A percentile compares a stretch with the other conserved stretches of the same genome.
Conservation (phyloP, 163 green algal genomes). For the Coccomyxa subellipsoidea region DNA sequence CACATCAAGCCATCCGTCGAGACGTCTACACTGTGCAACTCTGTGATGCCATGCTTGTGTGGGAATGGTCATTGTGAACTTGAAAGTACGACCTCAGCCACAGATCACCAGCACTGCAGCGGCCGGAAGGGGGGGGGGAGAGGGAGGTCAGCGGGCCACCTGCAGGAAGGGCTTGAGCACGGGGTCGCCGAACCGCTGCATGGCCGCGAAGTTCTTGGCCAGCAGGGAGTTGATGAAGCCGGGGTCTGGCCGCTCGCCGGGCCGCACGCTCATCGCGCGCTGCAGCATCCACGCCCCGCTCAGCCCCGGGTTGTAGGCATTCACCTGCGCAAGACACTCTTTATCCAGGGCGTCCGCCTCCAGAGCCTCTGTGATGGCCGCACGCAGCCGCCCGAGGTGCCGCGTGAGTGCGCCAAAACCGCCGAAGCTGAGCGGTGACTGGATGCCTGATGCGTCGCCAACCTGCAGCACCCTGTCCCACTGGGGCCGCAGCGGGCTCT, state of each 20-base stretch:
- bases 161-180: conserved; percentile 87
- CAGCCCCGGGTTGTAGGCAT: conserved; percentile 74
- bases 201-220: conserved; percentile 62
- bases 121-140: too few relatives aligned
- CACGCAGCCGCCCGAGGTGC: conserved; percentile 70
- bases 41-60: background rate
- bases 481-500: conserved; percentile 55
- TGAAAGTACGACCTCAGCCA: too few relatives aligned
- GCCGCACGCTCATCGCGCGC: conserved; percentile 66
- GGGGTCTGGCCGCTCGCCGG: conserved; percentile 13
- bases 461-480: conserved; percentile 70
- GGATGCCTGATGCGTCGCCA: conserved; percentile 66
- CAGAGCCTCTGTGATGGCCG: conserved; percentile 64
- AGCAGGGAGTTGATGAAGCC: conserved; percentile 63
- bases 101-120: too few relatives aligned
- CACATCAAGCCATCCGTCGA: too few relatives aligned
- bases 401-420: conserved; percentile 86
- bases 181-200: conserved; percentile 62
- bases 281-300: conserved; percentile 75
- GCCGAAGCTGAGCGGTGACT: conserved; percentile 88
- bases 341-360: conserved; percentile 41
- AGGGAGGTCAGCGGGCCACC: too few relatives aligned
- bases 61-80: background rate
- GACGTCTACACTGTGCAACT: too few relatives aligned
- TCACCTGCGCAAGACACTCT: conserved; percentile 50